Evolutionary conservation across 768 basidiomycete species (phyloP), one percentile per base, ranked within the genome.

Genomic region (Strobilomyces echinocephalus): DNA sequence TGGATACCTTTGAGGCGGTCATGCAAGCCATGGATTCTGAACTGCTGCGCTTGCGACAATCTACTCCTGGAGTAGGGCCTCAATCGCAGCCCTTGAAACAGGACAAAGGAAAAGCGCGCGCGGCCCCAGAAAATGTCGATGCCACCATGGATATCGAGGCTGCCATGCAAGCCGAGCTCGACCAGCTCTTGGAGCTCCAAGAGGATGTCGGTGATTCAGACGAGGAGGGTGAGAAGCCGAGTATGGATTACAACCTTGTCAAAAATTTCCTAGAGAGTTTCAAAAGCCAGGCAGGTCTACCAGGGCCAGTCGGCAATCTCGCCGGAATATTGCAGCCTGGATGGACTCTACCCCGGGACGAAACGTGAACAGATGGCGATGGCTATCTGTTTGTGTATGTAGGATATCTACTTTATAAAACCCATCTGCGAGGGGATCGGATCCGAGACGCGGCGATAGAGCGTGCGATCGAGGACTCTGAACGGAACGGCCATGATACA

Each of bases 201-300:
- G 74, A 66, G 46, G 64, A 79, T 60, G 21, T 1, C 40, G 76
- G 63, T 62, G 80, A 76, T 8, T 82, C 78, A 12, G 82, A 83
- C n/a, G 83, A 78, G 21, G 80, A 75, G 28, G 75, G 72, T 3
- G 73, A 73, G 11, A 74, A 70, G 24, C 66, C 60, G n/a, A 70
- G 76, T 35, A 76, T 82, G 64, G 92, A 99, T 68, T 97, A 95
- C 69, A 85, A 85, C 60, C 73, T 98, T 63, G 95, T 98, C 75
- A 95, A 92, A 72, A 95, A 97, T 69, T 94, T 99, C 69, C 71
- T 98, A 69, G 93, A 97, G 74, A 95, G 93, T 70, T 97, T 91
- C 76, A 92, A 91, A 67, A 86, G 85, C 57, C 97, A 99, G 65
- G 88, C 68, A 8, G 97, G 97, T 21, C 70, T 90, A 46, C 83